Evolutionary conservation across 108 stramenopile genomes (phyloP), one percentile per base, ranked within the genome.

Genomic region (Cylindrotheca closterium): DNA sequence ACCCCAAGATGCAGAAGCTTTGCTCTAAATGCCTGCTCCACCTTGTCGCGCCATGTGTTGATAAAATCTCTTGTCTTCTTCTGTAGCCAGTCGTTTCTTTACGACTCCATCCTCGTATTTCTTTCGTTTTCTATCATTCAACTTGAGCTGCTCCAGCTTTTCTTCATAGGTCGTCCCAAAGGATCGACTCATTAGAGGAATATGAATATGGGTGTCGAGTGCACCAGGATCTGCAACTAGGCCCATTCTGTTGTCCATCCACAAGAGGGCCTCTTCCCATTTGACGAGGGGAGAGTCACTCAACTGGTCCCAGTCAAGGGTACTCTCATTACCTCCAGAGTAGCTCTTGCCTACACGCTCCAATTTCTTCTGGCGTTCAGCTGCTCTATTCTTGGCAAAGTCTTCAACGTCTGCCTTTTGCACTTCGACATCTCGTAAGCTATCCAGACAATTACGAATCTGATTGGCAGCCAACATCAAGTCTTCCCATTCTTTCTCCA

Each of bases 101-200:
- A 87, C 74, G 27, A 94, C 75, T 61, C 91, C 89, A 26, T 80
- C 84, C 63, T 89, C 86, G 51, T 85, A 91, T 28, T 76, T 70
- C 30, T 81, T 72, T 64, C 89, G 79, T 29, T 65, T 60, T 63
- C 81, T 82, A 27, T 82, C 78, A 12, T 71, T 76, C 33, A 80
- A 65, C 48, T 73, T 34, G 21, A 86, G 56, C 8, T 88, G 76
- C 30, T 71, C 66, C 10, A 96, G 73, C 65, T 96, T 96, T 75
- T 96, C 90, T 73, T 93, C 95, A 68, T 96, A 96, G 0, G 91
- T 88, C 27, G 88, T 86, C 17, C 95, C 95, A 47, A 33, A 66
- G 7, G 74, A 54, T 66, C 95, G 79, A 55, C 83, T 60, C 73
- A 80, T 61, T 1, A 96, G 42, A n/a, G 87, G 86, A 52, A 81